These are phyloP conservation scores for Pseudogymnoascus verrucosus DNA, from an alignment of 2,329 filamentous ascomycete species.

Conservation along the genomic window DNA sequence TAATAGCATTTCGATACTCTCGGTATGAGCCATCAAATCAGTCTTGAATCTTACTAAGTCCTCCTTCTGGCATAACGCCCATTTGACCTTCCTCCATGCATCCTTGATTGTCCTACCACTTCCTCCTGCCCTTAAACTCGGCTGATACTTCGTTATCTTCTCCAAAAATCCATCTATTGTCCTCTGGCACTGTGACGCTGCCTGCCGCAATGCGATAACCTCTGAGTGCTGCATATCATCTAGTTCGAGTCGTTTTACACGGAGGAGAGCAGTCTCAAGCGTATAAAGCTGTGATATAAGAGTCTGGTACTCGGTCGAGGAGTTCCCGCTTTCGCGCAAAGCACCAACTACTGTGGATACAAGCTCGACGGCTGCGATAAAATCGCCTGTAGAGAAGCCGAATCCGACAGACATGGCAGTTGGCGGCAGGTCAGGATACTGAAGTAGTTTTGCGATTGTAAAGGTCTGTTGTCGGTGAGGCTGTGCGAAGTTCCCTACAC, in stretches of 20 bases:
- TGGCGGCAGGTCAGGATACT: constrained; percentile 16
- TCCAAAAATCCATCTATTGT: constrained; percentile 25
- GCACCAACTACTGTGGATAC: too few species aligned
- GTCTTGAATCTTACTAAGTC: constrained; percentile 23
- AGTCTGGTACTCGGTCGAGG: constrained; percentile 8
- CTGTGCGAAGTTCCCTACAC: neutral
- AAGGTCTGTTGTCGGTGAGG: neutral
- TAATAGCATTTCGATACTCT: constrained; percentile 23
- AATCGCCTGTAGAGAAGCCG: constrained; percentile 17
- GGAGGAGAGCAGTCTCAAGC: constrained; percentile 23
- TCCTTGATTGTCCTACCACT: constrained; percentile 15
- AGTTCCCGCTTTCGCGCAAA: neutral
- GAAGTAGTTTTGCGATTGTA: neutral
- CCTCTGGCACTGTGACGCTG: constrained; percentile 20
- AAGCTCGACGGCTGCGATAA: too few species aligned
- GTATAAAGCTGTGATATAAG: constrained; percentile 16
- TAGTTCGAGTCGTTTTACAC: constrained; percentile 22
- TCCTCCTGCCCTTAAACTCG: constrained; percentile 9
- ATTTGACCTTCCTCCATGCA: constrained; percentile 23
- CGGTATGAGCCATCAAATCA: constrained; percentile 21
- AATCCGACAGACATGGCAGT: constrained; percentile 22
- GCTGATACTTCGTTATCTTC: constrained; percentile 25
- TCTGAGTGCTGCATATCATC: constrained; percentile 18
- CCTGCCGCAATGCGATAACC: constrained; percentile 20
- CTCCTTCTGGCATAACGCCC: constrained; percentile 24